phyloP scores from a whole-genome alignment of 805 yeast genomes.

The Wickerhamiella bombiphila region DNA sequence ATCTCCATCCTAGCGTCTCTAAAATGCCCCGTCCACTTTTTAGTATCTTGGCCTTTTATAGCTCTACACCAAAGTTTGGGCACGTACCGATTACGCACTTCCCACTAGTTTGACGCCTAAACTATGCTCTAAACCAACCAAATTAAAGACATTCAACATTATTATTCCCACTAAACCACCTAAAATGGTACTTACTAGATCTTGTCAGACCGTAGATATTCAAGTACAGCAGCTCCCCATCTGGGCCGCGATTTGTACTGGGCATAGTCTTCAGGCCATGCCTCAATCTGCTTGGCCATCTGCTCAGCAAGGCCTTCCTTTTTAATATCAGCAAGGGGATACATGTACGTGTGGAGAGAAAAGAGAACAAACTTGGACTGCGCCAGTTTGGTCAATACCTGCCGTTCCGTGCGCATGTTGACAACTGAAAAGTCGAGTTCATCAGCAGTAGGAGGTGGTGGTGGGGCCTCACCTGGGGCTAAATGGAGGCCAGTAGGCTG shows the following conservation, averaged over 20 bases:
- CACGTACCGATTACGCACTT: too few species aligned
- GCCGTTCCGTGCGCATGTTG: constrained; percentile 46
- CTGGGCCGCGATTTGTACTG: constrained; percentile 15
- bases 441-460: constrained; percentile 11
- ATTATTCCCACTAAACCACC: too few species aligned
- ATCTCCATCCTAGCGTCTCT: too few species aligned
- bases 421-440: constrained; percentile 26
- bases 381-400: constrained; percentile 39
- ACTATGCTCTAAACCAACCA: too few species aligned
- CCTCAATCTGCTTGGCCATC: constrained; percentile 48
- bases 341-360: constrained; percentile 40
- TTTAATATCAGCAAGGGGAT: constrained; percentile 35
- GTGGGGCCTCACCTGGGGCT: background rate
- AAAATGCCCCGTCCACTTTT: too few species aligned
- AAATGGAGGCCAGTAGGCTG: constrained; percentile 9
- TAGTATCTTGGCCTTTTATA: too few species aligned
- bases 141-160: too few species aligned
- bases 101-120: too few species aligned
- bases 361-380: constrained; percentile 32
- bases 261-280: constrained; percentile 12
- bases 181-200: too few species aligned
- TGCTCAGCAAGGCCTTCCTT: constrained; percentile 34
- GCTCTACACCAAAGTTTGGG: too few species aligned
- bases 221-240: constrained; percentile 15
- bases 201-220: constrained; percentile 5